These are phyloP conservation scores for Fusarium drepaniforme DNA, from an alignment of 2,329 filamentous ascomycete species.

Conservation along the genomic window DNA sequence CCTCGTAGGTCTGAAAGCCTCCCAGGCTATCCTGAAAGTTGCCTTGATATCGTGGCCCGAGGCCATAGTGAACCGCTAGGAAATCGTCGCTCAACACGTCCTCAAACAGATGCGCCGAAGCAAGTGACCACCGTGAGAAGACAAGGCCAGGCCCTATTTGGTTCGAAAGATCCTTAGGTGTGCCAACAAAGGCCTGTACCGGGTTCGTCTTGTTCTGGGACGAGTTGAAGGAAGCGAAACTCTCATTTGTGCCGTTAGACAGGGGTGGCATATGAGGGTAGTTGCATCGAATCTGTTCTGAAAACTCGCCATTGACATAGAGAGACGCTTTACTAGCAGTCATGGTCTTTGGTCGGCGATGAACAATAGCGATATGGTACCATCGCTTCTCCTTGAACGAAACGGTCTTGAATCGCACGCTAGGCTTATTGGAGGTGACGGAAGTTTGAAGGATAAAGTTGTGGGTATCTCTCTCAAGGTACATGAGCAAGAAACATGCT, in stretches of 20 bases:
- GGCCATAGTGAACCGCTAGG: slow-evolving; percentile 88
- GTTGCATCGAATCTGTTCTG: slow-evolving; percentile 89
- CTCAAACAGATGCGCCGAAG: slow-evolving; percentile 89
- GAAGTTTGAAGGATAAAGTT: slow-evolving; percentile 98
- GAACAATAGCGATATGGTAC: slow-evolving; percentile 95
- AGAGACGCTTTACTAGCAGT: slow-evolving; percentile 85
- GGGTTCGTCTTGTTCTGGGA: slow-evolving; percentile 70
- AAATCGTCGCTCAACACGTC: slow-evolving; percentile 92
- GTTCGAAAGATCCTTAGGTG: slow-evolving; percentile 86
- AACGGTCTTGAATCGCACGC: slow-evolving; percentile 90
- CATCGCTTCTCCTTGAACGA: slow-evolving; percentile 81
- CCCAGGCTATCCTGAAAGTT: slow-evolving; percentile 98
- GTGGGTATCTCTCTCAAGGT: slow-evolving; percentile 91
- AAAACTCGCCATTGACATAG: slow-evolving; percentile 93
- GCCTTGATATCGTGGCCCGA: slow-evolving; percentile 91
- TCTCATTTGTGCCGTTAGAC: slow-evolving; percentile 72
- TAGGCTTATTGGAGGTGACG: slow-evolving; percentile 85
- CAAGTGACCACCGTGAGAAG: slow-evolving; percentile 87
- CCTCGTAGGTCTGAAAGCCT: slow-evolving; percentile 95
- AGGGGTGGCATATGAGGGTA: slow-evolving; percentile 84
- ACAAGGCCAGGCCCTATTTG: slow-evolving; percentile 80
- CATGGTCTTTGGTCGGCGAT: slow-evolving; percentile 82
- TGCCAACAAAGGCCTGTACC: slow-evolving; percentile 93
- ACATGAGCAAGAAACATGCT: slow-evolving; percentile 93
- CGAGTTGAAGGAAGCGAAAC: slow-evolving; percentile 77